phyloP scores from a whole-genome alignment of 352 stramenopile genomes.

The Phytopythium helicoides region DNA sequence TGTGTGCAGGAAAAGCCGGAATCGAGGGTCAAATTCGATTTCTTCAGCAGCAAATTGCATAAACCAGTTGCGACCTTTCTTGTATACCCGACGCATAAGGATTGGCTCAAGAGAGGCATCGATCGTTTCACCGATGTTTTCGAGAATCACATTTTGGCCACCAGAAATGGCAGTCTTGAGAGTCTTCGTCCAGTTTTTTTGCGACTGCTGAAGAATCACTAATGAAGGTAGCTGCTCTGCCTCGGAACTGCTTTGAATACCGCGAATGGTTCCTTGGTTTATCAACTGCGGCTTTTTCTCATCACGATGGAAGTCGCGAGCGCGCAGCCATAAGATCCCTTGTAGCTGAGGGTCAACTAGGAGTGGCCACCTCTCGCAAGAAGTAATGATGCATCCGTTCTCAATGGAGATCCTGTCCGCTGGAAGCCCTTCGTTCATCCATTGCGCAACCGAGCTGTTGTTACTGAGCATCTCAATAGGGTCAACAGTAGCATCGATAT shows the following conservation, averaged over 20 bases:
- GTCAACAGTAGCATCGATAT: constrained; percentile 45
- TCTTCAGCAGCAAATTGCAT: constrained; percentile 88
- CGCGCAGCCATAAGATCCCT: constrained; percentile 85
- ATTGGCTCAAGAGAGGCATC: constrained; percentile 87
- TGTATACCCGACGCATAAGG: constrained; percentile 86
- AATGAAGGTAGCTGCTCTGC: constrained; percentile 21
- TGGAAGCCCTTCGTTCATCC: constrained; percentile 91
- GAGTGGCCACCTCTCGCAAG: constrained; percentile 85
- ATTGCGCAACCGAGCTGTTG: constrained; percentile 81
- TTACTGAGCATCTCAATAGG: constrained; percentile 86
- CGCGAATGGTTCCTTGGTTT: not conserved
- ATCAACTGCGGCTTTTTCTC: constrained; percentile 10
- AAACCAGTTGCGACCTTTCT: constrained; percentile 88
- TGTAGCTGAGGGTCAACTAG: constrained; percentile 91
- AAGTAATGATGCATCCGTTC: constrained; percentile 91
- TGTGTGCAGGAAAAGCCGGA: constrained; percentile 89
- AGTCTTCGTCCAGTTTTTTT: constrained; percentile 76
- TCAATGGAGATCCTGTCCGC: constrained; percentile 91
- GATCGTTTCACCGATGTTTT: constrained; percentile 88
- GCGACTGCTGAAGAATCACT: constrained; percentile 67
- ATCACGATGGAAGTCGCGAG: constrained; percentile 33
- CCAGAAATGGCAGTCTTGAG: constrained; percentile 71
- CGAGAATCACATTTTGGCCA: constrained; percentile 86
- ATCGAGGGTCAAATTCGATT: constrained; percentile 86
- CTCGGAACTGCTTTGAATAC: constrained; percentile 4